Conservation (phyloP, 495 filamentous ascomycete species). For the Chaetomium cochliodes region DNA sequence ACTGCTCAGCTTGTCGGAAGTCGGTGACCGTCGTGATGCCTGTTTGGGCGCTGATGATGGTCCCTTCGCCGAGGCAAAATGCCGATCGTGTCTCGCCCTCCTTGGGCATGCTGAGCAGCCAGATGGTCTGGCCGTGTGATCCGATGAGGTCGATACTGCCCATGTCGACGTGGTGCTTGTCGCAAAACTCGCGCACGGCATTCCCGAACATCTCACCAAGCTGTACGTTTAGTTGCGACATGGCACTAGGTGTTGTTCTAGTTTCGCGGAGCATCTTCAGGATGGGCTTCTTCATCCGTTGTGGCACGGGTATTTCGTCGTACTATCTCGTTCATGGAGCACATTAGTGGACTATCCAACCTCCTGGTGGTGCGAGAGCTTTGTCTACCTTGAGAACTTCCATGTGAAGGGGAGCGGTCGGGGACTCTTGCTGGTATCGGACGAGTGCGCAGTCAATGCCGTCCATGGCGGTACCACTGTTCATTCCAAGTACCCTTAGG, state of each 20-base stretch:
- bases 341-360: neutral
- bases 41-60: constrained; percentile 3
- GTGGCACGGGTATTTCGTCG: constrained; percentile 5
- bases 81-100: constrained; percentile 5
- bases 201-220: constrained; percentile 2
- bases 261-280: constrained; percentile 4
- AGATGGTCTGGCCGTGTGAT: constrained; percentile 4
- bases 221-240: constrained; percentile 3
- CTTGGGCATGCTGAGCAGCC: constrained; percentile 7
- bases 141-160: constrained; percentile 5
- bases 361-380: neutral
- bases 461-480: constrained; percentile 5
- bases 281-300: constrained; percentile 8
- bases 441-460: constrained; percentile 8
- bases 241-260: neutral
- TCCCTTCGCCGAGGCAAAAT: constrained; percentile 4
- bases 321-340: neutral
- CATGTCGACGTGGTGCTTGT: neutral
- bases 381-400: neutral
- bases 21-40: constrained; percentile 5
- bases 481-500: constrained; percentile 1
- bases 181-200: constrained; percentile 1
- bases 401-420: constrained; percentile 6
- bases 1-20: constrained; percentile 4
- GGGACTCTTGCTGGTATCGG: constrained; percentile 1